Conservation (phyloP, 805 yeast species). For the Candida mattraensis region DNA sequence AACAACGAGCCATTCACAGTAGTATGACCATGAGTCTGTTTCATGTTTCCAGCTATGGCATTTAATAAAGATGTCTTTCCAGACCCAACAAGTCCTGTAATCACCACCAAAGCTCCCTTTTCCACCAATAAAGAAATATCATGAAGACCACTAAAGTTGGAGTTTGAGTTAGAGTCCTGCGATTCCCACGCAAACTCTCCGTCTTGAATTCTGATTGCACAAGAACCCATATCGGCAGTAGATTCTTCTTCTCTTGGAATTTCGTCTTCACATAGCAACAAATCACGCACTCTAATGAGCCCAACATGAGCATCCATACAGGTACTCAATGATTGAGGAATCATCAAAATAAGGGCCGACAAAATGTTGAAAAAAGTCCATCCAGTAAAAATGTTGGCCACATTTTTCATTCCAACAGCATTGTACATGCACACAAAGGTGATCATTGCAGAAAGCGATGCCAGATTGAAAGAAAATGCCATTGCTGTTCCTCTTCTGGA, state of each 20-base stretch:
- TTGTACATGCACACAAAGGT: conserved; percentile 43
- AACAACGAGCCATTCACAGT: conserved; percentile 53
- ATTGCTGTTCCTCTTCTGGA: conserved; percentile 53
- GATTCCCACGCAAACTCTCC: conserved; percentile 71
- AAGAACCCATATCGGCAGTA: conserved; percentile 5
- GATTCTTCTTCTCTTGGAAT: background rate
- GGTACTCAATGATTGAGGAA: conserved; percentile 67
- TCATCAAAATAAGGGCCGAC: conserved; percentile 58
- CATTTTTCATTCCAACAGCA: conserved; percentile 38
- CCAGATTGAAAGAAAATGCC: conserved; percentile 58
- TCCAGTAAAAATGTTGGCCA: conserved; percentile 67
- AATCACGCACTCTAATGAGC: conserved; percentile 53
- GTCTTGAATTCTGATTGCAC: conserved; percentile 48
- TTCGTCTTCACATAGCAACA: conserved; percentile 38
- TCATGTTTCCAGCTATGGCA: conserved; percentile 71
- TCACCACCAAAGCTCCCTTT: conserved; percentile 67
- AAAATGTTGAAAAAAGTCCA: conserved; percentile 62
- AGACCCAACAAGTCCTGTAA: conserved; percentile 79
- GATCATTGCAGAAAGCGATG: conserved; percentile 68
- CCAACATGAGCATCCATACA: conserved; percentile 66
- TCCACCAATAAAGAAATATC: conserved; percentile 52
- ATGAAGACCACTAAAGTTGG: conserved; percentile 25
- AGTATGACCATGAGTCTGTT: conserved; percentile 48
- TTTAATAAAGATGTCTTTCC: conserved; percentile 74
- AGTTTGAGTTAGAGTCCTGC: conserved; percentile 32